phyloP scores from a whole-genome alignment of 768 basidiomycete species.

The Myochromella boudieri region DNA sequence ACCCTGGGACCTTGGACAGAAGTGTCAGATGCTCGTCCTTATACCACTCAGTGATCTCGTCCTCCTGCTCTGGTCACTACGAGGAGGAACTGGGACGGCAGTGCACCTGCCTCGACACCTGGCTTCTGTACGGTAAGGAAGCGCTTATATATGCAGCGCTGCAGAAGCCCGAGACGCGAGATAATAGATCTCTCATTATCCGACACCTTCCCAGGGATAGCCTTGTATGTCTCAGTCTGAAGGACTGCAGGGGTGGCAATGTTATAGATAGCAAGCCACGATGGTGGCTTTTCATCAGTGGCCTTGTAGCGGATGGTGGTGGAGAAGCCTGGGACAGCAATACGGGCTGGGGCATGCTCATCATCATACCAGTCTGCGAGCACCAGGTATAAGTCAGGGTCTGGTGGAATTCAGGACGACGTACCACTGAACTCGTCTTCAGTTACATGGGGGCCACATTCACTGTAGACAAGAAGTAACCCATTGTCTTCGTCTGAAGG shows the following conservation, averaged over 20 bases:
- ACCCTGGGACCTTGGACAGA: conserved; percentile 29
- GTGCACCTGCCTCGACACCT: conserved; percentile 8
- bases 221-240: conserved; percentile 21
- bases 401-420: neutral
- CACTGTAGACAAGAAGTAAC: conserved; percentile 15
- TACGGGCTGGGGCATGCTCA: conserved; percentile 29
- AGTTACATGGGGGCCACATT: conserved; percentile 17
- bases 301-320: conserved; percentile 27
- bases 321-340: conserved; percentile 24
- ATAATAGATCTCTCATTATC: conserved; percentile 24
- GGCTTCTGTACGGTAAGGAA: conserved; percentile 14
- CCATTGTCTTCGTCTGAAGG: too few species aligned
- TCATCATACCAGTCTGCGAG: conserved; percentile 31
- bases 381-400: neutral
- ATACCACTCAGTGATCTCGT: conserved; percentile 30
- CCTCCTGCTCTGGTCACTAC: conserved; percentile 21
- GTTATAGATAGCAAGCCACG: conserved; percentile 31
- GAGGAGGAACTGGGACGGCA: conserved; percentile 20
- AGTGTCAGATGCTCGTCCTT: conserved; percentile 27
- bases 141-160: conserved; percentile 7
- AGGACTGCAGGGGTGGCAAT: conserved; percentile 20
- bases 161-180: conserved; percentile 23
- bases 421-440: conserved; percentile 28
- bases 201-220: conserved; percentile 20
- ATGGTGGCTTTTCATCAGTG: conserved; percentile 24